Base-by-base conservation (phyloP, 805 yeast species). In the Pichia insulana region DNA sequence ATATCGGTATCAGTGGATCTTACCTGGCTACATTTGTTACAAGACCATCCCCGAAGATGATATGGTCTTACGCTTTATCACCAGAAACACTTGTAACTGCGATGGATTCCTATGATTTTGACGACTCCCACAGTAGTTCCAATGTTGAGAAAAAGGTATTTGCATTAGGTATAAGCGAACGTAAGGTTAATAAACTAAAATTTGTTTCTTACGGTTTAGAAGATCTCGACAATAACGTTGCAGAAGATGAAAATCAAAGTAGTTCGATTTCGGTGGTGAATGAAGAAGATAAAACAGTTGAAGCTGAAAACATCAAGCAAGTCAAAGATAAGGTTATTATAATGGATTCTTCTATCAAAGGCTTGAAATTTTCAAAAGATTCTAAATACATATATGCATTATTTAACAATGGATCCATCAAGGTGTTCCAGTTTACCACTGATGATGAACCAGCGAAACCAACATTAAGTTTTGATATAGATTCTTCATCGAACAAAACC, bases 1-100 rank as follows among this genome's bases (percentile, higher is more conserved):
- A 74, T 51, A 50, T 75, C 37, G 78, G 74, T n/a, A 66, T 74
- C 36, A 69, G 75, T 44, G 76, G 74, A 39, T 74, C 78, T 31
- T 68, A 67, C 49, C 62, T 75, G 33, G 72, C 76, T 26, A 66
- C 73, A 30, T 73, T 69, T 51, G 61, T 74, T 30, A 67, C 73
- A 40, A 70, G 66, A 50, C 81, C 81, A 15, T 66, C 77, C 12
- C 81, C 81, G n/a, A 73, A 69, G 46, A 59, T 75, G 56, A 59
- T 68, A 32, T 74, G 80, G 80, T 70, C 78, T 3, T 64, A 67
- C 51, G 70, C 80, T 17, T 61, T 75, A 37, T 65, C 75, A 16
- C 80, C 80, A 7, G 62, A 65, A 22, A 59, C 71, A 16, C 45
- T 59, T 2, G 69, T 73, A 17, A 67, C 68, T 37, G 55, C 69